Conservation (phyloP, 2,329 filamentous ascomycete genomes). For the Xylaria sp. region DNA sequence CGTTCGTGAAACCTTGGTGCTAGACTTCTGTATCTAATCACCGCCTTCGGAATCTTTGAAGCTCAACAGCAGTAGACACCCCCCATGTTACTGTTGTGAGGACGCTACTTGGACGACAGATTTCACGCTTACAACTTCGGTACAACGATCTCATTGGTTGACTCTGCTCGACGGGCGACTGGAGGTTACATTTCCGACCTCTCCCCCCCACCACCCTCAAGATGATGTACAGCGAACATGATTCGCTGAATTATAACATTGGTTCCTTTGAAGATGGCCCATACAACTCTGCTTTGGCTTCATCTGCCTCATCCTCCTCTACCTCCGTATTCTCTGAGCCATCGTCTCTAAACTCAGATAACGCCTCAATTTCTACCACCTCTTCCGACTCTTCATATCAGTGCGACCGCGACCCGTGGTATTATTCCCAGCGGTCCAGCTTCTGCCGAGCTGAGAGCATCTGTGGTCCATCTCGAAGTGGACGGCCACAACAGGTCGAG, state of each 20-base stretch:
- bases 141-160: slow-evolving; percentile 60
- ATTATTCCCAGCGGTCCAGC: slow-evolving; percentile 47
- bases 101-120: slow-evolving; percentile 54
- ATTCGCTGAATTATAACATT: slow-evolving; percentile 64
- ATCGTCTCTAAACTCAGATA: slow-evolving; percentile 76
- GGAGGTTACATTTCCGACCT: slow-evolving; percentile 55
- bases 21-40: slow-evolving; percentile 58
- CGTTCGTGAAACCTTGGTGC: slow-evolving; percentile 64
- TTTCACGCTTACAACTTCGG: slow-evolving; percentile 50
- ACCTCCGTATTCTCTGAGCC: slow-evolving; percentile 82
- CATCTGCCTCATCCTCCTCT: slow-evolving; percentile 79
- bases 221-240: slow-evolving; percentile 67
- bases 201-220: slow-evolving; percentile 56
- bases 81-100: slow-evolving; percentile 54
- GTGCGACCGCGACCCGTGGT: slow-evolving; percentile 60
- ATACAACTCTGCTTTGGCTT: slow-evolving; percentile 77
- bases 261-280: slow-evolving; percentile 63
- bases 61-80: slow-evolving; percentile 50
- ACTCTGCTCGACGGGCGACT: slow-evolving; percentile 67
- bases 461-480: slow-evolving; percentile 46
- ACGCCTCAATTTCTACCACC: slow-evolving; percentile 72
- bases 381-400: slow-evolving; percentile 65
- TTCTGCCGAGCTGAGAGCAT: slow-evolving; percentile 26
- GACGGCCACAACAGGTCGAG: slow-evolving; percentile 53
- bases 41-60: slow-evolving; percentile 57